These are phyloP conservation scores for Phialemonium atrogriseum DNA, from an alignment of 2,329 filamentous ascomycete species.

Conservation along the genomic window DNA sequence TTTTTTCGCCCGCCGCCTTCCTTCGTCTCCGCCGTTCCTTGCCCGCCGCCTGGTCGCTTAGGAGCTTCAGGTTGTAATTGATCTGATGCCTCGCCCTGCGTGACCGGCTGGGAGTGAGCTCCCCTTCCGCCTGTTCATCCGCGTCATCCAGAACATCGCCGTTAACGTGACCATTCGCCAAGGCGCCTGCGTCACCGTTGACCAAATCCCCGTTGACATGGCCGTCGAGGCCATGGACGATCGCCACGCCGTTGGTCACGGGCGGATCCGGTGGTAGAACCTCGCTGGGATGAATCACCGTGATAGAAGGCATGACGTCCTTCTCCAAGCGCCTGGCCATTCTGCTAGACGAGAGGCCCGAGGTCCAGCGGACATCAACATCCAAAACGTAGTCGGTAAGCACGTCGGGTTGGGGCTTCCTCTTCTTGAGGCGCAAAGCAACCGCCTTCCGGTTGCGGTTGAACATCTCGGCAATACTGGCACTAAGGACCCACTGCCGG, in stretches of 20 bases:
- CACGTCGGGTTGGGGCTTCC: constrained; percentile 18
- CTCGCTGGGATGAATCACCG: constrained; percentile 29
- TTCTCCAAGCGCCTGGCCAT: constrained; percentile 24
- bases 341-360: constrained; percentile 26
- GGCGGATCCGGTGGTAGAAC: constrained; percentile 17
- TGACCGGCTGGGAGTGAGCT: constrained; percentile 43
- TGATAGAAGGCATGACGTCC: constrained; percentile 35
- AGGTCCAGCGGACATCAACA: constrained; percentile 38
- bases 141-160: constrained; percentile 28
- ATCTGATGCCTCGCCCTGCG: constrained; percentile 38
- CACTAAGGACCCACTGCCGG: constrained; percentile 30
- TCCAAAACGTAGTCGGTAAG: constrained; percentile 39
- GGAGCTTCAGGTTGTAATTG: constrained; percentile 51
- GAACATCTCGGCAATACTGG: constrained; percentile 32
- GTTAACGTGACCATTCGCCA: constrained; percentile 12
- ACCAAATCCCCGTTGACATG: constrained; percentile 8
- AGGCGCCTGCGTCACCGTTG: constrained; percentile 10
- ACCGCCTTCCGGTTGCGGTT: constrained; percentile 24
- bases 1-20: constrained; percentile 13
- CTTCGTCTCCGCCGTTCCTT: constrained; percentile 38
- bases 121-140: constrained; percentile 36
- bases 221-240: constrained; percentile 7
- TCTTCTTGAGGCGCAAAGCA: constrained; percentile 23
- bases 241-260: constrained; percentile 10
- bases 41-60: constrained; percentile 50